Base-by-base conservation (phyloP, 2,329 filamentous ascomycete genomes). In the Sporothrix dimorphospora region DNA sequence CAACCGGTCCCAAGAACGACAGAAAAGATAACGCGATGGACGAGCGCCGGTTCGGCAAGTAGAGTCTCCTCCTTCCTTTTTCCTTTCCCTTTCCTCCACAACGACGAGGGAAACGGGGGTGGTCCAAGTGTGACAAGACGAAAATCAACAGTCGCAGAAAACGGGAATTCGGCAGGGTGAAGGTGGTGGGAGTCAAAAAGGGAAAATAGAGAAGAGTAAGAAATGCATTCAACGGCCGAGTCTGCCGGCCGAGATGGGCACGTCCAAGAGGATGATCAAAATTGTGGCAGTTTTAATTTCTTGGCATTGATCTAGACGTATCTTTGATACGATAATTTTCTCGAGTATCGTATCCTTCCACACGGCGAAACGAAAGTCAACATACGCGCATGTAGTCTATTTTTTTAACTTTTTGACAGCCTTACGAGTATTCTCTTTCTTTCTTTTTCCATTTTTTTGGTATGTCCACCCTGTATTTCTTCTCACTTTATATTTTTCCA, bases 141-240 rank as follows among this genome's bases (percentile, higher is more conserved):
- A 66, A 66, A 49, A 66, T 66, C 61, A 66, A n/a, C 21, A 47
- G 61, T 66, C 61, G 38, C 61, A 66, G 61, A 47, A 49, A 27
- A 47, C 42, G 42, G 42, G 4, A 66, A 16, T 21, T 47, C 40
- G 61, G 61, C 61, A 66, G 42, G 0, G 40, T 11, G 1, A 47
- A 47, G 16, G 42, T 14, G 14, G 16, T 47, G 30, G 30, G 30
- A 3, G 30, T 34, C 27, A 30, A 30, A 57, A 57, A 27, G 12
- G 24, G 12, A 59, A 7, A 53, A 24, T 24, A 24, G 45, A 47
- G 4, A 47, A 19, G 2, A 47, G 45, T 19, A 19, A 47, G 19
- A 47, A 27, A 53, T 12, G 21, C 4, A 4, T 4, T 27, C 21
- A 12, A 53, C 49, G 49, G 49, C 49, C 49, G 49, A 51, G n/a